Percentiles rank a stretch among this genome's conserved stretches.
Conservation (phyloP, 2,329 filamentous ascomycete species). For the Falciphora oryzae region DNA sequence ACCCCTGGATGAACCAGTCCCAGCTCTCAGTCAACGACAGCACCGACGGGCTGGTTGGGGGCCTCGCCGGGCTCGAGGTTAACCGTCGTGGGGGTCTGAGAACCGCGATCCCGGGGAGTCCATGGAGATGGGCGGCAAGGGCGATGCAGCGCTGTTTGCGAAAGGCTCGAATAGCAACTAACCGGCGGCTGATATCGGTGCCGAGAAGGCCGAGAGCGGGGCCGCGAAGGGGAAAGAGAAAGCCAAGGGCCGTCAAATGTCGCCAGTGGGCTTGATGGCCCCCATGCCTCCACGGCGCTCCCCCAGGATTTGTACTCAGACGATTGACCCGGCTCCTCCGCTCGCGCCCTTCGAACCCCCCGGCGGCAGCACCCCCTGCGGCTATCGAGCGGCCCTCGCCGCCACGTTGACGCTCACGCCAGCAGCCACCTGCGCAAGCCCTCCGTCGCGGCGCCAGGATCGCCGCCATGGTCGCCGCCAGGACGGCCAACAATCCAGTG, state of each 20-base stretch:
- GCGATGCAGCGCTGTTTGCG: constrained; percentile 72
- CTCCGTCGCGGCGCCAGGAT: too few species aligned
- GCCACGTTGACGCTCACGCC: too few species aligned
- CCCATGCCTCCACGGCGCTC: too few species aligned
- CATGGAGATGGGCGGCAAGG: constrained; percentile 76
- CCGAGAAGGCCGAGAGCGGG: constrained; percentile 16
- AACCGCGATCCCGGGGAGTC: constrained; percentile 70
- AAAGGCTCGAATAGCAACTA: constrained; percentile 53
- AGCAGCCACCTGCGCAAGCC: too few species aligned
- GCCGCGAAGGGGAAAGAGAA: constrained; percentile 19
- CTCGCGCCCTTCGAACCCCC: too few species aligned
- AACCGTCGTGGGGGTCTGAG: constrained; percentile 65
- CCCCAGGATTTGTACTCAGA: too few species aligned
- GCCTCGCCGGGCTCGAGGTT: constrained; percentile 76
- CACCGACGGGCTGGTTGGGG: constrained; percentile 87
- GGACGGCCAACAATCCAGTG: too few species aligned
- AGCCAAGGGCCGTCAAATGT: constrained; percentile 9
- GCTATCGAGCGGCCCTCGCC: too few species aligned
- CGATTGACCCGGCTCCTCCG: too few species aligned
- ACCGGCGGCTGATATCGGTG: constrained; percentile 32
- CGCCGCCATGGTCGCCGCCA: too few species aligned
- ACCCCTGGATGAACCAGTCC: constrained; percentile 77
- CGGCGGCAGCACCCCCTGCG: too few species aligned
- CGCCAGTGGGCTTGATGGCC: too few species aligned
- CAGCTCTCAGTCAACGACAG: constrained; percentile 66